Base-by-base conservation (phyloP, 2,329 filamentous ascomycete species). In the Paradendryphiella salina region DNA sequence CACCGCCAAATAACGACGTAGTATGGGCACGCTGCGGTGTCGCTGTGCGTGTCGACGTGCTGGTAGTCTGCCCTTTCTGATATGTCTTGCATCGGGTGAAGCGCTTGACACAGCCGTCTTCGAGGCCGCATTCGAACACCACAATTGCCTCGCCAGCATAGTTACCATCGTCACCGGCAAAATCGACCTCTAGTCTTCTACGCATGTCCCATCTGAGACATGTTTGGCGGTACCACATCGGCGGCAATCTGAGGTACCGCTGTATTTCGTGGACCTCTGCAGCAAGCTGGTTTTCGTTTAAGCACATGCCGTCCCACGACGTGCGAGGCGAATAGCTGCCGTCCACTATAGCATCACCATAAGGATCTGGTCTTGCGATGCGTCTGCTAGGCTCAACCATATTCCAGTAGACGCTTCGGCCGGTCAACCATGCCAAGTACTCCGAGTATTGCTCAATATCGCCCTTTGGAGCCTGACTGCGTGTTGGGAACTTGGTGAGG, bases 181-280 rank as follows among this genome's bases (percentile, higher is more conserved):
- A 97, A 67, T 99, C 94, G 2, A 96, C 90, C 63, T 94, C 87
- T 2, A 97, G 77, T 55, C 79, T 85, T 53, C 91, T 84, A 45
- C 85, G 85, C 92, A 97, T 97, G 65, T 97, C 89, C 93, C 94
- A 97, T 2, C 88, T 88, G 50, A 88, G 77, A 65, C 89, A 97
- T 1, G 84, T 78, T 63, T 85, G 86, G 17, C 86, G 85, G 70
- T 96, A 96, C 61, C 95, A 84, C 33, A 84, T 82, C 3, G 93
- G 92, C 60, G 84, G 86, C 61, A 87, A 85, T 0, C 77, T 78
- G 14, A 95, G 72, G 60, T 88, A 95, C 34, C 80, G 82, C 61
- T 96, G 88, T 46, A 96, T 90, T 70, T 95, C 90, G 40, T 82
- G 81, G 1, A 90, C 90, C 70, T 96, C 91, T 1, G 88, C 85